Base-by-base conservation (phyloP, 257 asterid genomes). In the Gentiana macrophylla region DNA sequence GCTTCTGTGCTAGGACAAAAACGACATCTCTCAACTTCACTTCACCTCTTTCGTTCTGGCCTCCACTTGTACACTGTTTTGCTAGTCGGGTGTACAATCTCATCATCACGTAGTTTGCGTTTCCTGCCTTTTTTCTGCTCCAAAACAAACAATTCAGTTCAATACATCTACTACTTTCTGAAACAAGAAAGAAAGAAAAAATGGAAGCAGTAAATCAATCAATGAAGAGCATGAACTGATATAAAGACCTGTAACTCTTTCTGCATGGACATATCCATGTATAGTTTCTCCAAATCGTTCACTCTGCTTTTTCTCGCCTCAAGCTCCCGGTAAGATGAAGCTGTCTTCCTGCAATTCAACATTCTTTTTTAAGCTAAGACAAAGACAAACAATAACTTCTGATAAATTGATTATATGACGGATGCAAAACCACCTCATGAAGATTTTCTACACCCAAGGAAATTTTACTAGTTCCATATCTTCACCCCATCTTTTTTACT, bases 21-120 rank as follows among this genome's bases (percentile, higher is more conserved):
- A 38, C 5, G 45, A 41, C 46, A 41, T 5, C 3, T 10, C 9
- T 41, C 5, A 5, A 7, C 10, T 41, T 45, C 24, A 24, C 24
- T 60, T 89, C 82, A 89, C 35, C 93, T 80, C 66, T 79, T 79
- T 32, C 94, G 66, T 72, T 86, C 93, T 32, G 67, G 80, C 2
- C 86, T 76, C 96, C 98, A 84, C 71, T 91, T 86, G 72, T 63
- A 86, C 53, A 84, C 87, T 1, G 89, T 89, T 62, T 68, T 66
- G 10, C 79, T 53, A 56, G 78, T 72, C 8, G 94, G 92, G 57
- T 33, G 12, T 11, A 81, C 82, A 43, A 87, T 67, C 70, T 86
- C 98, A 58, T 84, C 95, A 71, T 80, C 86, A 8, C 94, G 94
- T 44, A 91, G 89, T 67, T 79, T 91, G 52, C 96, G 80, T 61